Base-by-base conservation (phyloP, 2,329 filamentous ascomycete species). In the Fonsecaea monophora region DNA sequence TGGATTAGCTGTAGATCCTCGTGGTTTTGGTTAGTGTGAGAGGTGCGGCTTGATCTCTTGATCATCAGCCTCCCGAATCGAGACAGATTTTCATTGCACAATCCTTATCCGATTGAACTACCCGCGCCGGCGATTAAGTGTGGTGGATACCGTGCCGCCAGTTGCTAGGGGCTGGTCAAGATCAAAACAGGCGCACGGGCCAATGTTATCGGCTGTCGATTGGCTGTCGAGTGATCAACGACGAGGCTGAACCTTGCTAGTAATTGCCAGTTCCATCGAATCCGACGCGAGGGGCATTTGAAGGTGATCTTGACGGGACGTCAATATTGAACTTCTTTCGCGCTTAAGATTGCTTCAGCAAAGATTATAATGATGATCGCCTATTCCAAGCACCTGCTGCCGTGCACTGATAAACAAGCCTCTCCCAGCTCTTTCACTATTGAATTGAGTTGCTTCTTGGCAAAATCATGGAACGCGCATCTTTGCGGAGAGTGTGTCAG, bases 241-340 rank as follows among this genome's bases (percentile, higher is more conserved):
- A 50, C 40, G 32, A 60, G 57, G 57, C 40, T 50, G 45, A 53
- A 15, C 45, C 13, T 21, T 40, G 50, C 13, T 37, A 53, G 45
- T 21, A 37, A 53, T 61, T 4, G 3, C 30, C 53, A n/a, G 34
- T 21, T 37, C 18, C 45, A 48, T 34, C 59, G 59, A 54, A 61
- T 40, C 40, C 59, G 59, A 61, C 30, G 9, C 5, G 3, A 8
- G 8, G 21, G 18, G 45, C 45, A 21, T 25, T n/a, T 25, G 18
- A 10, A 15, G 18, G 45, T 5, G 21, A 9, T 18, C 15, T 45
- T 15, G 45, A 8, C 9, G 18, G 45, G 18, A 8, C 4, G 25
- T 8, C 8, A 34, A 35, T 34, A 8, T 50, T 34, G 38, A 58
- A 42, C 30, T 48, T 35, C 40, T 37, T 8, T 9, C 10, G 40